Conservation (phyloP, 768 basidiomycete genomes). For the Russula sp. region DNA sequence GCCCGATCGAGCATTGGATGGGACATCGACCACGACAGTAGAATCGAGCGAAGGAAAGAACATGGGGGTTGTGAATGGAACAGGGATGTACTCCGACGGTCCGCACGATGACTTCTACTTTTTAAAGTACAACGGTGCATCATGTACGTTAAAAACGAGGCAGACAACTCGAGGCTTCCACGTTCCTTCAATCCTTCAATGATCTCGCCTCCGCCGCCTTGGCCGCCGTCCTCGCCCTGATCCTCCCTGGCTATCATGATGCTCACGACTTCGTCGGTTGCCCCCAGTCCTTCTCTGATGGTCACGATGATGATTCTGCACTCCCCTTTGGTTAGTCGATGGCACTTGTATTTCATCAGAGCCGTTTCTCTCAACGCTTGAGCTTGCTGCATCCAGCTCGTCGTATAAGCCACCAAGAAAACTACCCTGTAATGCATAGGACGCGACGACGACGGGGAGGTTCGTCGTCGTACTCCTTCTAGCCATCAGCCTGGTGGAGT, state of each 20-base stretch:
- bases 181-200: constrained; percentile 7
- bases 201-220: constrained; percentile 19
- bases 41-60: constrained; percentile 30
- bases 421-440: neutral
- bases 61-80: constrained; percentile 11
- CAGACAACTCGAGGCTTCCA: constrained; percentile 13
- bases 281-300: constrained; percentile 8
- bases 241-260: constrained; percentile 7
- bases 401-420: constrained; percentile 4
- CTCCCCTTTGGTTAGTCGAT: neutral
- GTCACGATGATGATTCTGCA: neutral
- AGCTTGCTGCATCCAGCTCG: constrained; percentile 16
- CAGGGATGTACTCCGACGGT: neutral
- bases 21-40: constrained; percentile 25
- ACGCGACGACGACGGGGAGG: neutral
- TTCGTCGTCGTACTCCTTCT: neutral
- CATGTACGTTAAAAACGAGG: neutral
- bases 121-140: constrained; percentile 2
- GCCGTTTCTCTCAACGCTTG: neutral
- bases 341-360: constrained; percentile 6
- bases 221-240: constrained; percentile 17
- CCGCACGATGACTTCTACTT: neutral
- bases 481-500: constrained; percentile 7
- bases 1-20: constrained; percentile 18
- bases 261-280: constrained; percentile 9